A percentile compares a stretch with the other conserved stretches of the same genome.
These are phyloP conservation scores for Nakazawaea peltata DNA, from an alignment of 805 yeast genomes.

Conservation along the genomic window DNA sequence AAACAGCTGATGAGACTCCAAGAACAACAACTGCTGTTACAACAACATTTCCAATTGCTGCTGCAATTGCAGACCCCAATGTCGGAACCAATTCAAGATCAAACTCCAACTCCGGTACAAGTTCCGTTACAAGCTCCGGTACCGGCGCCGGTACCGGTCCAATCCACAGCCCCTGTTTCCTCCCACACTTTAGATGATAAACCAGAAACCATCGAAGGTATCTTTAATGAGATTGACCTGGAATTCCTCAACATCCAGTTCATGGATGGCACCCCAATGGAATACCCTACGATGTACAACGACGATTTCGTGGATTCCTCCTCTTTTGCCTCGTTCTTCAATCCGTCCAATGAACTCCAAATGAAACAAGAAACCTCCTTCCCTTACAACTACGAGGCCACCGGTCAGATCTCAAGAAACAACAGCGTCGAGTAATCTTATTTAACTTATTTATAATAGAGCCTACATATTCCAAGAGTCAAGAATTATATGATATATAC, in stretches of 20 bases:
- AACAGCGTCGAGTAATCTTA: slow-evolving; percentile 1
- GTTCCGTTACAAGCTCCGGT: no score
- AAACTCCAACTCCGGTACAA: neutral
- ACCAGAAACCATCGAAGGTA: slow-evolving; percentile 2
- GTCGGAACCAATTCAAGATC: neutral
- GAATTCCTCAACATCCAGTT: slow-evolving; percentile 10
- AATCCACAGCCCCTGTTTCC: neutral
- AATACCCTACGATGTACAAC: neutral
- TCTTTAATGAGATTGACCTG: slow-evolving; percentile 9
- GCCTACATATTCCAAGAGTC: no score
- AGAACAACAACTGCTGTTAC: no score
- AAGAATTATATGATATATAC: slow-evolving; percentile 1
- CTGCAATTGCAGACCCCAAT: no score
- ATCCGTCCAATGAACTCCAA: no score
- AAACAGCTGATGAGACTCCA: no score
- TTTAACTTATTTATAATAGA: no score
- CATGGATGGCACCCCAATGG: slow-evolving; percentile 1
- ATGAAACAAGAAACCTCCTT: no score
- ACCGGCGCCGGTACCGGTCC: neutral
- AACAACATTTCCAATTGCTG: no score
- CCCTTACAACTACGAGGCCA: slow-evolving; percentile 6
- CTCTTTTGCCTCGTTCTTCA: no score
- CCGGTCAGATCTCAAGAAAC: slow-evolving; percentile 8
- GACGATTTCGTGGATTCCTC: neutral
- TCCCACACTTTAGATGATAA: no score